A percentile compares a stretch with the other conserved stretches of the same genome.
phyloP scores from a whole-genome alignment of 2,329 filamentous ascomycete species.

The Myriosclerotinia scirpicola region DNA sequence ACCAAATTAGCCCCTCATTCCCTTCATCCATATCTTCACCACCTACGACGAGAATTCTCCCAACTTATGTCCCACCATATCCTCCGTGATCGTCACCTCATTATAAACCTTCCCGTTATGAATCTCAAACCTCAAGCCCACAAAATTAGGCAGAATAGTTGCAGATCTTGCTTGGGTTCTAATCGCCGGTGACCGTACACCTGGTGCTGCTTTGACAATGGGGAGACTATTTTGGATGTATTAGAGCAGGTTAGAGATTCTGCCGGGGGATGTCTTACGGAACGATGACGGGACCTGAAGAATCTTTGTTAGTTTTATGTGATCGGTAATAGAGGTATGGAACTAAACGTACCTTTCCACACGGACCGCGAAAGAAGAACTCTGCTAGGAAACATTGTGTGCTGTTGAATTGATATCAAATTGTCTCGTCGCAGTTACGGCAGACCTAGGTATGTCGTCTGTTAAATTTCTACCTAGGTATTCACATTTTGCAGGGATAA shows the following conservation, averaged over 20 bases:
- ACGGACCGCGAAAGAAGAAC: constrained; percentile 63
- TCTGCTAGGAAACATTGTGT: constrained; percentile 57
- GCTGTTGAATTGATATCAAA: constrained; percentile 21
- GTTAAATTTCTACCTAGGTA: constrained; percentile 5
- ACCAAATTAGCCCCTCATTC: constrained; percentile 22
- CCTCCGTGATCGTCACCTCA: constrained; percentile 69
- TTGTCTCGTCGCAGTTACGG: background rate
- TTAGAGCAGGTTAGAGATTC: constrained; percentile 36
- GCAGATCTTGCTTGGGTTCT: constrained; percentile 69
- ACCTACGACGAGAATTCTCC: constrained; percentile 71
- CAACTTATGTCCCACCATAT: constrained; percentile 76
- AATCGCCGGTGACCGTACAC: constrained; percentile 60
- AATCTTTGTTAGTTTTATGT: constrained; percentile 33
- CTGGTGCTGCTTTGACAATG: constrained; percentile 50
- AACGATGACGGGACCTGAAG: constrained; percentile 65
- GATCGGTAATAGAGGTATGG: background rate
- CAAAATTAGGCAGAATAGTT: constrained; percentile 72
- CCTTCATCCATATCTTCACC: background rate
- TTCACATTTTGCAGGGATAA: constrained; percentile 27
- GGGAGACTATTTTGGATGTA: constrained; percentile 50
- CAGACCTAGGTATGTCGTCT: constrained; percentile 21
- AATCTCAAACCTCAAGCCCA: constrained; percentile 68
- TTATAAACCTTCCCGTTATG: constrained; percentile 72
- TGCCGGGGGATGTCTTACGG: constrained; percentile 52
- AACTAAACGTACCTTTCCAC: constrained; percentile 65